A percentile compares a stretch with the other conserved stretches of the same genome.
Evolutionary conservation across 1,284 basidiomycete species (phyloP).

Genomic region (Ganoderma leucocontextum): DNA sequence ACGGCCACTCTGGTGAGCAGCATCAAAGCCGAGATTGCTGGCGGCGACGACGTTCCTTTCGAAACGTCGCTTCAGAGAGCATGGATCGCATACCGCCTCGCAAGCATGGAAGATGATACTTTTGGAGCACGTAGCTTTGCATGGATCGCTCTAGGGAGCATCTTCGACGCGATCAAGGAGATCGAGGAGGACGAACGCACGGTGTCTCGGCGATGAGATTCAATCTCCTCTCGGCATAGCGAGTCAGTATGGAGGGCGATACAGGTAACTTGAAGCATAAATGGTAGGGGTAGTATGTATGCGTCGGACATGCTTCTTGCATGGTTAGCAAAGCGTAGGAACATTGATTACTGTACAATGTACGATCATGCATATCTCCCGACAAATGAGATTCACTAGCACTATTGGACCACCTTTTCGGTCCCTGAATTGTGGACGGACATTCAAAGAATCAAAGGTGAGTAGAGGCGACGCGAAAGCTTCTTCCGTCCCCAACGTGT

Average conservation of each 20-base stretch:
- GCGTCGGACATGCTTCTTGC: too few species aligned
- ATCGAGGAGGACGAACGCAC: constrained; percentile 44
- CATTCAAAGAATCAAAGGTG: too few species aligned
- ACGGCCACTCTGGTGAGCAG: constrained; percentile 57
- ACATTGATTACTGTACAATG: neutral
- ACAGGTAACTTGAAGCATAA: too few species aligned
- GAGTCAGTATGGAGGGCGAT: neutral
- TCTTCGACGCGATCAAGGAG: constrained; percentile 54
- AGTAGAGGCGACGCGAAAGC: too few species aligned
- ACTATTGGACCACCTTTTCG: too few species aligned
- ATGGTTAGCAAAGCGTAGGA: neutral
- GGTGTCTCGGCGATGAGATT: constrained; percentile 10
- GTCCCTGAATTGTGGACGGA: too few species aligned
- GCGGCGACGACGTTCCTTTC: constrained; percentile 51
- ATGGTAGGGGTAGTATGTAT: neutral
- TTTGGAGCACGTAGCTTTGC: constrained; percentile 70
- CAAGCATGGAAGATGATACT: constrained; percentile 43
- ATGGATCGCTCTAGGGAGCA: constrained; percentile 63
- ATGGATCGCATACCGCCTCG: constrained; percentile 62
- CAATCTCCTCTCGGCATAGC: neutral
- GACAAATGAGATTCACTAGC: too few species aligned
- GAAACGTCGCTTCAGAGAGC: constrained; percentile 52
- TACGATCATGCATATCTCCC: neutral
- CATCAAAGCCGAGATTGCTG: constrained; percentile 55
- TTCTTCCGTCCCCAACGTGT: too few species aligned